phyloP scores from a whole-genome alignment of 2,329 filamentous ascomycete species.

The Penicillium sp. region DNA sequence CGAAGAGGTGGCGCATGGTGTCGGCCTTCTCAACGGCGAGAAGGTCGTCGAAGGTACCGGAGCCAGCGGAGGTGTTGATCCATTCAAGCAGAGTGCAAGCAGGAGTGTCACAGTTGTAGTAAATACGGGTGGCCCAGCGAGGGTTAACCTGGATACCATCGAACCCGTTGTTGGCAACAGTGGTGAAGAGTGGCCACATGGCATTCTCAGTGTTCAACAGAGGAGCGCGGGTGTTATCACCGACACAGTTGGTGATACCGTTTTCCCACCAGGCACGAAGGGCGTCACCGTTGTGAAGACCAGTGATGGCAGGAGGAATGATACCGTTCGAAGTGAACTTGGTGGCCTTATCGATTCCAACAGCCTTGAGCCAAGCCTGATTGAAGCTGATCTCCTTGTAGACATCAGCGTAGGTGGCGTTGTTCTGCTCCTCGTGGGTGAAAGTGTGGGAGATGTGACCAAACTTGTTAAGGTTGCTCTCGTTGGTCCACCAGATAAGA shows the following conservation, averaged over 20 bases:
- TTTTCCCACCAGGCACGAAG: conserved; percentile 61
- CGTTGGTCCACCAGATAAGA: conserved; percentile 56
- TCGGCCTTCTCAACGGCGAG: conserved; percentile 53
- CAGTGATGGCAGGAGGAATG: conserved; percentile 65
- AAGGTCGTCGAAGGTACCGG: conserved; percentile 56
- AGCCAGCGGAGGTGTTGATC: conserved; percentile 59
- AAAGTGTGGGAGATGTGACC: conserved; percentile 65
- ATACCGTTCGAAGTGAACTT: conserved; percentile 57
- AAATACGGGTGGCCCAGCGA: conserved; percentile 63
- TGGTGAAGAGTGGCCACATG: conserved; percentile 60
- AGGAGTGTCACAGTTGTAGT: conserved; percentile 64
- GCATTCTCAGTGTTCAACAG: conserved; percentile 55
- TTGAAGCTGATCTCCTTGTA: conserved; percentile 62
- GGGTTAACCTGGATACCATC: conserved; percentile 59
- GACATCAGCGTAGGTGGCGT: conserved; percentile 61
- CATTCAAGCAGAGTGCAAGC: conserved; percentile 61
- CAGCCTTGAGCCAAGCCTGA: conserved; percentile 58
- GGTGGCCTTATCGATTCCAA: conserved; percentile 49
- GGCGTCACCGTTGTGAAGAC: conserved; percentile 64
- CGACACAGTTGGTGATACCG: conserved; percentile 62
- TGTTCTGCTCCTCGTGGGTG: conserved; percentile 60
- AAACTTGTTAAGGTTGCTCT: conserved; percentile 55
- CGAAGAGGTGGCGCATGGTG: conserved; percentile 59
- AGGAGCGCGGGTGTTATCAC: conserved; percentile 61
- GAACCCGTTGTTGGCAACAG: conserved; percentile 54